Conservation (phyloP, 768 basidiomycete species). For the Trametes meyenii region DNA sequence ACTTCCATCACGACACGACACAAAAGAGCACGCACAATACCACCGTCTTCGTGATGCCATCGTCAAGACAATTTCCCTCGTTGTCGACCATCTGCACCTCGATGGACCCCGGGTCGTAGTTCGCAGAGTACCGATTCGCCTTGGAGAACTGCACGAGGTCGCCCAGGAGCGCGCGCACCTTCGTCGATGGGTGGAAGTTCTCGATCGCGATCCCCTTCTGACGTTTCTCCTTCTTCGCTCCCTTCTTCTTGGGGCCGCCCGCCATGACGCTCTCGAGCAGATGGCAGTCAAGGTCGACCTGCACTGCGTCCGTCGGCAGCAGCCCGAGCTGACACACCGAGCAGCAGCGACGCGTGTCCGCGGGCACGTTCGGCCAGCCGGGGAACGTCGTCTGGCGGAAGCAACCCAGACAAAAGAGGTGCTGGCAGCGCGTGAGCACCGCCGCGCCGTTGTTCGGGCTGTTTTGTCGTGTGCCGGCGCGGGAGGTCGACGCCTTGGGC, state of each 20-base stretch:
- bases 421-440: slow-evolving; percentile 90
- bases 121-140: slow-evolving; percentile 82
- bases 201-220: slow-evolving; percentile 54
- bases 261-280: slow-evolving; percentile 35
- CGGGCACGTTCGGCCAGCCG: slow-evolving; percentile 73
- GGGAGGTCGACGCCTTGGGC: slow-evolving; percentile 55
- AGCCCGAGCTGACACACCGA: slow-evolving; percentile 77
- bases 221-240: slow-evolving; percentile 66
- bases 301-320: slow-evolving; percentile 73
- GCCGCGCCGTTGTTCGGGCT: slow-evolving; percentile 65
- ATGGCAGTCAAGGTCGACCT: slow-evolving; percentile 66
- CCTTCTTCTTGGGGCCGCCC: slow-evolving; percentile 58
- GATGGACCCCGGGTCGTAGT: slow-evolving; percentile 77
- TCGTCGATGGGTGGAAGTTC: slow-evolving; percentile 79
- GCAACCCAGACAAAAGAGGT: slow-evolving; percentile 88
- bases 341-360: slow-evolving; percentile 65
- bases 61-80: slow-evolving; percentile 69
- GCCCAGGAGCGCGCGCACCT: slow-evolving; percentile 78
- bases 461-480: slow-evolving; percentile 72
- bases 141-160: slow-evolving; percentile 84
- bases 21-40: slow-evolving; percentile 75
- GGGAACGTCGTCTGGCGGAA: slow-evolving; percentile 80
- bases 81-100: slow-evolving; percentile 81
- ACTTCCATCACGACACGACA: slow-evolving; percentile 17
- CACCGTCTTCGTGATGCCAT: slow-evolving; percentile 82